phyloP scores from a whole-genome alignment of 148 eudicot genomes.

The Simmondsia chinensis region DNA sequence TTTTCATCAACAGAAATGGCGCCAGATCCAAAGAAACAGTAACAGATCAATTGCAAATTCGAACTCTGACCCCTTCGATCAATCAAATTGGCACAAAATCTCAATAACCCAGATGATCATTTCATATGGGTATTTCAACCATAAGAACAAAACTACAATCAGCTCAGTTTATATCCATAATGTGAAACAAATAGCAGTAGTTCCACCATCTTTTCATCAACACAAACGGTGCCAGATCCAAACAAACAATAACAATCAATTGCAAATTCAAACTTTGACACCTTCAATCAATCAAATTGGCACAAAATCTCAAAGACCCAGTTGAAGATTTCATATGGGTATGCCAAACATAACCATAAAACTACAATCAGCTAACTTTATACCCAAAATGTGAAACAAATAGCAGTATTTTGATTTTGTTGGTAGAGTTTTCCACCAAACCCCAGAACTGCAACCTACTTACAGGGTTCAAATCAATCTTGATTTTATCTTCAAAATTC shows the following conservation, averaged over 20 bases:
- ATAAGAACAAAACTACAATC: no score
- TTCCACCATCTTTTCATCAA: conserved; percentile 31
- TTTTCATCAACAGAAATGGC: conserved; percentile 4
- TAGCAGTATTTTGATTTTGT: not conserved
- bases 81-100: not conserved
- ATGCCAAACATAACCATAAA: no score
- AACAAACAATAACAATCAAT: not conserved
- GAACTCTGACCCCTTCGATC: not conserved
- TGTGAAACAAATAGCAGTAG: no score
- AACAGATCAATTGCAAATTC: not conserved
- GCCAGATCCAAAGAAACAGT: not conserved
- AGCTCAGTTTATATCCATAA: no score
- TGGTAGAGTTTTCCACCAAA: no score
- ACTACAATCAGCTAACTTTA: not conserved
- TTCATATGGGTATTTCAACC: no score
- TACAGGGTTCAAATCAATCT: no score
- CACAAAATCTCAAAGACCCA: not conserved
- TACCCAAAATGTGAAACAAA: not conserved
- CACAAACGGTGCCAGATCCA: not conserved
- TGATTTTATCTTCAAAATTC: no score
- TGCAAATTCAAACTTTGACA: not conserved
- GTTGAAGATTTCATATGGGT: not conserved
- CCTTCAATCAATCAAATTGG: not conserved
- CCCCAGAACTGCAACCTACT: no score
- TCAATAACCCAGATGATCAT: conserved; percentile 2